Evolutionary conservation across 345 rosid species (phyloP).

Genomic region (Boechera divaricarpa): DNA sequence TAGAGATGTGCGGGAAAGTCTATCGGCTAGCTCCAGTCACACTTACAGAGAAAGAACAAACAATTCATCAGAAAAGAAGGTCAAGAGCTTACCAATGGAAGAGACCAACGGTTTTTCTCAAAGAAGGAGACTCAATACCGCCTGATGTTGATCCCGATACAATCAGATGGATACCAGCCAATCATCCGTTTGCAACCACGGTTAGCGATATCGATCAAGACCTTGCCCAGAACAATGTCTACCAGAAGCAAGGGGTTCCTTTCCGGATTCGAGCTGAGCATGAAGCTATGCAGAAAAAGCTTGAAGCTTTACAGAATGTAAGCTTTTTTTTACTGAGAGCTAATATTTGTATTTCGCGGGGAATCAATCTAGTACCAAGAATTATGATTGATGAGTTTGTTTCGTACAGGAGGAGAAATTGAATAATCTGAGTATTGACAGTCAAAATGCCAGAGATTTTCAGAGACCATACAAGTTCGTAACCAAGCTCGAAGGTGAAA

Average conservation of each 20-base stretch:
- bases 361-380: neutral
- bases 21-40: slow-evolving; percentile 85
- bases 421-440: slow-evolving; percentile 68
- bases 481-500: slow-evolving; percentile 49
- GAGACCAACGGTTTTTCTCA: slow-evolving; percentile 82
- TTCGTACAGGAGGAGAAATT: slow-evolving; percentile 81
- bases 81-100: slow-evolving; percentile 98
- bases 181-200: slow-evolving; percentile 96
- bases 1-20: slow-evolving; percentile 96
- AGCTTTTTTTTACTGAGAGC: slow-evolving; percentile 30
- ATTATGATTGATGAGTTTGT: slow-evolving; percentile 7
- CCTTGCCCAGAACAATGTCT: slow-evolving; percentile 89
- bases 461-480: slow-evolving; percentile 73
- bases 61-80: slow-evolving; percentile 85
- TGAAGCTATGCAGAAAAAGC: slow-evolving; percentile 86
- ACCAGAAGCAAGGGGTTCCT: slow-evolving; percentile 93
- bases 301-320: slow-evolving; percentile 81
- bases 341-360: neutral
- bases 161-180: slow-evolving; percentile 97
- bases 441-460: slow-evolving; percentile 68
- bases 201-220: slow-evolving; percentile 84
- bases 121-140: slow-evolving; percentile 90
- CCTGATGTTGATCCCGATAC: slow-evolving; percentile 93
- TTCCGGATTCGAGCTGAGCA: slow-evolving; percentile 93
- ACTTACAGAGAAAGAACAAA: slow-evolving; percentile 75